Base-by-base conservation (phyloP, 2,329 filamentous ascomycete genomes). In the Dryadomyces quercivorus region DNA sequence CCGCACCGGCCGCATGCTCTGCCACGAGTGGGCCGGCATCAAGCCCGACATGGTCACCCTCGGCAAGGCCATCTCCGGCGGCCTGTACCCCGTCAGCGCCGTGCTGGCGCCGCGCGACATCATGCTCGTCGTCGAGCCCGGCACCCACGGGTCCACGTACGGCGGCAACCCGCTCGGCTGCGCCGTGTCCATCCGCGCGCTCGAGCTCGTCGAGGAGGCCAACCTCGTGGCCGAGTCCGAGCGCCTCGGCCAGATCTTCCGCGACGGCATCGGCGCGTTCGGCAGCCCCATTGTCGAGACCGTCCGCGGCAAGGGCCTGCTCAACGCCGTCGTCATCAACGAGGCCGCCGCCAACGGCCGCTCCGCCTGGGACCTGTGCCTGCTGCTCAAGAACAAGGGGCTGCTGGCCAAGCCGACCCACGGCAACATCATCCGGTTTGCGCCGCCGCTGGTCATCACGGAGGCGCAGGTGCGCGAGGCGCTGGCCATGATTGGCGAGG, bases 21-120 rank as follows among this genome's bases (percentile, higher is more conserved):
- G 90, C 77, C 86, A 88, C 65, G 83, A 98, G 72, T 97, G 93
- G 91, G 85, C 88, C 55, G 87, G 85, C 62, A 90, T 98, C 75
- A 94, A 92, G 75, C 93, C 92, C 43, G 93, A 98, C 67, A 79
- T 98, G 65, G 86, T 98, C 22, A 85, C 95, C 50, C 82, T 98
- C 38, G 93, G 93, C 66, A 98, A 98, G 75, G 93, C 93, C 62
- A 95, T 98, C 67, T 95, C 90, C 38, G 93, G 93, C 59, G 93
- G 93, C 69, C 93, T 97, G 86, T 98, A 98, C 72, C 93, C 93
- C n/a, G 93, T 98, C 56, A 95, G 90, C 58, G 90, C 85, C 63
- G 91, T 98, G 50, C 77, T 98, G 52, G 85, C 86, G 58, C 84
- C 84, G 63, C 90, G 86, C 72, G 91, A 96, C 55, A 77, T 97